Evolutionary conservation across 331 rosid genomes (phyloP).

Genomic region (Cydonia oblonga): DNA sequence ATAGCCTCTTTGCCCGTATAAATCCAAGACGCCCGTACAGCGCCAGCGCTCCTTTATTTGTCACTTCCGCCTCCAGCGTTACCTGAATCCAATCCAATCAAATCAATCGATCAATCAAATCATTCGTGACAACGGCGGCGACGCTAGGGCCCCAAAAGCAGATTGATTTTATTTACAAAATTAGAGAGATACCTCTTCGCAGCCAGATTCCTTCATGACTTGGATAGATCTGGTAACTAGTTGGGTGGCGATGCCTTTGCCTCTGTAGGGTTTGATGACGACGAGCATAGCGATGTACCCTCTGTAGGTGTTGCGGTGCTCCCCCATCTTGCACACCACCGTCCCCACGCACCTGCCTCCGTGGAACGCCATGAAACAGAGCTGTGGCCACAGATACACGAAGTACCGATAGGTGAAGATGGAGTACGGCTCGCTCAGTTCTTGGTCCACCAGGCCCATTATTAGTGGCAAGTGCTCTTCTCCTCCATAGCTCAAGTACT

Average conservation of each 20-base stretch:
- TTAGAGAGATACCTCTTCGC: conserved; percentile 64
- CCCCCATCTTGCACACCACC: conserved; percentile 96
- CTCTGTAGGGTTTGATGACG: conserved; percentile 86
- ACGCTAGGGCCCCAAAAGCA: background rate
- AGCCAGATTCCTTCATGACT: conserved; percentile 95
- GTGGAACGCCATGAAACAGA: conserved; percentile 89
- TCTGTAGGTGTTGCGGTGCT: conserved; percentile 76
- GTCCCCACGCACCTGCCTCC: conserved; percentile 85
- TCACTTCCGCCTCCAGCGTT: conserved; percentile 92
- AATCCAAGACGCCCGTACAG: conserved; percentile 96
- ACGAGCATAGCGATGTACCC: conserved; percentile 96
- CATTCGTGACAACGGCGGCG: background rate
- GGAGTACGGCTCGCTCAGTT: conserved; percentile 97
- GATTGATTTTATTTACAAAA: background rate
- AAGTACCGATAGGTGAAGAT: conserved; percentile 95
- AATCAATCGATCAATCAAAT: background rate
- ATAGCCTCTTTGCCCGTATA: conserved; percentile 75
- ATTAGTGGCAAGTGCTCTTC: conserved; percentile 83
- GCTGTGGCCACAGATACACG: conserved; percentile 96
- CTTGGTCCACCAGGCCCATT: conserved; percentile 82
- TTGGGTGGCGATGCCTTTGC: conserved; percentile 87
- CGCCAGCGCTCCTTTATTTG: conserved; percentile 91
- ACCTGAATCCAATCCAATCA: conserved; percentile 32
- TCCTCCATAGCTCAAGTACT: conserved; percentile 73
- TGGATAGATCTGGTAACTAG: conserved; percentile 83